Evolutionary conservation across 129 eudicot genomes (phyloP).

Genomic region (Mikania micrantha): DNA sequence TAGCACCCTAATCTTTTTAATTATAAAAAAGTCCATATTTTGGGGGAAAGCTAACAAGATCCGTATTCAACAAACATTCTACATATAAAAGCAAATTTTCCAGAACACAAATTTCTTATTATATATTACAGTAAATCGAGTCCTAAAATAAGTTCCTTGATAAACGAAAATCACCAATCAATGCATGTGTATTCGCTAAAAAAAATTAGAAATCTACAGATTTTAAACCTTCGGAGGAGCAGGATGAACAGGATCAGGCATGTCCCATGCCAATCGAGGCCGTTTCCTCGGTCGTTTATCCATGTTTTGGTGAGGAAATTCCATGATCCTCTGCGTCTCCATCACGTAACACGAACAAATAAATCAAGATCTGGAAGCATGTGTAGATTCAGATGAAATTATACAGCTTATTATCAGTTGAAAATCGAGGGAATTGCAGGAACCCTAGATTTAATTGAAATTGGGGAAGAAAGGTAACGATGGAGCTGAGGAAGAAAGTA

Average conservation of each 20-base stretch:
- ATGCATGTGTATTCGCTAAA: too few relatives aligned
- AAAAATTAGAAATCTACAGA: background rate
- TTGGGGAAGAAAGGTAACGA: slow-evolving; percentile 2
- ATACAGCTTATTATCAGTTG: background rate
- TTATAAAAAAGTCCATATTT: too few relatives aligned
- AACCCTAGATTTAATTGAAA: slow-evolving; percentile 23
- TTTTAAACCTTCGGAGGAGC: slow-evolving; percentile 47
- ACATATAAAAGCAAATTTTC: too few relatives aligned
- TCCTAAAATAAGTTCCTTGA: background rate
- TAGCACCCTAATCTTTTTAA: too few relatives aligned
- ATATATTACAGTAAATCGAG: background rate
- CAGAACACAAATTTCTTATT: too few relatives aligned
- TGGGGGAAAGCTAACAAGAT: too few relatives aligned
- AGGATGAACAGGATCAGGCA: slow-evolving; percentile 49
- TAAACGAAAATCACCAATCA: background rate
- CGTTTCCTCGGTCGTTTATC: slow-evolving; percentile 76
- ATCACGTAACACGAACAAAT: slow-evolving; percentile 19
- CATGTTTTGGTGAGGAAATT: slow-evolving; percentile 49
- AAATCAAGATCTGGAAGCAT: background rate
- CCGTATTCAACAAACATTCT: too few relatives aligned
- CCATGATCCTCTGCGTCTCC: slow-evolving; percentile 71
- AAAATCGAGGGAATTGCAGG: slow-evolving; percentile 4
- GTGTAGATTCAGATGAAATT: background rate
- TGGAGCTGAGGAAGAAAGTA: slow-evolving; percentile 36
- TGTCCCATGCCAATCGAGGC: slow-evolving; percentile 78